These are phyloP conservation scores for Diplocarpon rosae DNA, from an alignment of 2,329 filamentous ascomycete genomes.

Conservation along the genomic window DNA sequence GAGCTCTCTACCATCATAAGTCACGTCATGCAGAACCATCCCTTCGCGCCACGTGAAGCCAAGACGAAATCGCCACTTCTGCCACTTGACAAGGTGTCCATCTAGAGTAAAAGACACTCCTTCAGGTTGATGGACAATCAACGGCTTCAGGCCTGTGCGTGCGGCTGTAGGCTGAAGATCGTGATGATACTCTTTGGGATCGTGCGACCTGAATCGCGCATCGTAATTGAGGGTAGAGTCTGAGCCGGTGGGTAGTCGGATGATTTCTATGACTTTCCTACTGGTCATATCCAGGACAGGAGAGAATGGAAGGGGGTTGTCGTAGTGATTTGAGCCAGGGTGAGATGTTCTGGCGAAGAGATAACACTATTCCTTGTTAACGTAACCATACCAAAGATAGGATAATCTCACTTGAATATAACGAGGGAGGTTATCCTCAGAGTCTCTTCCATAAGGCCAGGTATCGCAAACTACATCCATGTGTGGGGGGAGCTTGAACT, in stretches of 20 bases:
- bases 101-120: constrained; percentile 46
- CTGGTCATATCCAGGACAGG: constrained; percentile 19
- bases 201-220: constrained; percentile 11
- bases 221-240: constrained; percentile 11
- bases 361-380: constrained; percentile 14
- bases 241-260: constrained; percentile 17
- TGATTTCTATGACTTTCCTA: constrained; percentile 15
- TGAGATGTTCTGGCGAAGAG: constrained; percentile 16
- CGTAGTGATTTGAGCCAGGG: constrained; percentile 22
- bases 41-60: constrained; percentile 51
- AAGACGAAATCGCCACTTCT: constrained; percentile 53
- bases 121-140: constrained; percentile 52
- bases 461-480: constrained; percentile 19
- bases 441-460: constrained; percentile 22
- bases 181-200: constrained; percentile 18
- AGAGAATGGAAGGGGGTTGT: constrained; percentile 19
- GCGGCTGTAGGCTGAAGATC: constrained; percentile 20
- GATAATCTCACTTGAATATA: constrained; percentile 16
- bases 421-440: constrained; percentile 15
- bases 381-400: background rate
- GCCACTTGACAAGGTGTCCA: constrained; percentile 35
- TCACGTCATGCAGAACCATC: constrained; percentile 48
- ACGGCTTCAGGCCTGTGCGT: constrained; percentile 42
- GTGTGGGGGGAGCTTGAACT: constrained; percentile 14
- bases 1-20: constrained; percentile 46